phyloP scores from a whole-genome alignment of 2,329 filamentous ascomycete species.

The Trichoderma simmonsii region DNA sequence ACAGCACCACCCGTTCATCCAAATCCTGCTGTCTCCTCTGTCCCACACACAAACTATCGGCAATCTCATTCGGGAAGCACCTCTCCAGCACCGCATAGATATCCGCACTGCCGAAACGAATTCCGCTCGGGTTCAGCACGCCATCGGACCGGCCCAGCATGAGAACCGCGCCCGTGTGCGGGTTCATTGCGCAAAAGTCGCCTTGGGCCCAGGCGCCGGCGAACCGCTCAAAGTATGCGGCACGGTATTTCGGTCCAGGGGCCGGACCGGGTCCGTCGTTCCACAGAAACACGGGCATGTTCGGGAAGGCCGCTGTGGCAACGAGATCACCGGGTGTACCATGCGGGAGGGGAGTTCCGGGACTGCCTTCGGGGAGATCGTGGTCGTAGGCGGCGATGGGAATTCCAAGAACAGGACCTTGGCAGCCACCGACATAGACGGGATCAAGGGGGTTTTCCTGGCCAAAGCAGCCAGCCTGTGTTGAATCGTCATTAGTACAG shows the following conservation, averaged over 20 bases:
- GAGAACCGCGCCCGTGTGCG: slow-evolving; percentile 59
- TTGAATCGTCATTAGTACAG: not conserved
- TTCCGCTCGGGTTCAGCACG: slow-evolving; percentile 74
- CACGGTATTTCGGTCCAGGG: slow-evolving; percentile 55
- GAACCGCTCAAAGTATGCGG: slow-evolving; percentile 61
- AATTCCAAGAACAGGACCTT: slow-evolving; percentile 49
- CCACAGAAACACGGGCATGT: slow-evolving; percentile 68
- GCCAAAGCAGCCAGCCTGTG: slow-evolving; percentile 56
- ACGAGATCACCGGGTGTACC: slow-evolving; percentile 75
- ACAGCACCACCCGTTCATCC: slow-evolving; percentile 55
- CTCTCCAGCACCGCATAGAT: slow-evolving; percentile 73
- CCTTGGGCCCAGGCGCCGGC: slow-evolving; percentile 76
- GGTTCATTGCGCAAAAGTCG: slow-evolving; percentile 72
- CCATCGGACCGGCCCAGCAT: slow-evolving; percentile 74
- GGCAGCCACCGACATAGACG: slow-evolving; percentile 56
- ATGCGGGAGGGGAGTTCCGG: slow-evolving; percentile 43
- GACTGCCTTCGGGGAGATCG: slow-evolving; percentile 46
- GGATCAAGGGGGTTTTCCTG: slow-evolving; percentile 67
- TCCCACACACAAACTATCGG: slow-evolving; percentile 76
- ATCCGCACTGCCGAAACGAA: slow-evolving; percentile 76
- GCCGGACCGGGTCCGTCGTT: slow-evolving; percentile 44
- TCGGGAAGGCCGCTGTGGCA: slow-evolving; percentile 67
- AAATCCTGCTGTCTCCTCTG: slow-evolving; percentile 60
- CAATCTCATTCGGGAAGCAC: slow-evolving; percentile 59
- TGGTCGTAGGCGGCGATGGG: slow-evolving; percentile 61